Conservation (phyloP, 2,329 filamentous ascomycete genomes). For the Cladosporium sp. region DNA sequence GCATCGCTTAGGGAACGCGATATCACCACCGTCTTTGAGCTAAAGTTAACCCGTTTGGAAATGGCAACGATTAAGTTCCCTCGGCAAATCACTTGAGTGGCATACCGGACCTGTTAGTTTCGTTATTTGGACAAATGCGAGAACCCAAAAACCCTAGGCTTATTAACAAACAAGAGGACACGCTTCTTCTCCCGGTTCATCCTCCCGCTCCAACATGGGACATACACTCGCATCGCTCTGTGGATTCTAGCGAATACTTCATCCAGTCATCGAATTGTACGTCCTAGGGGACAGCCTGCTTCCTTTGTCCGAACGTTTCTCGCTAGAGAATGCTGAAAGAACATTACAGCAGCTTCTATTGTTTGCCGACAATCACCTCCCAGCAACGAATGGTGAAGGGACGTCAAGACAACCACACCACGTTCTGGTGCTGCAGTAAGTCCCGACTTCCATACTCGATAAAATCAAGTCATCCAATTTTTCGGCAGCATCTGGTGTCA, state of each 20-base stretch:
- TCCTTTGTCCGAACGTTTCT: not conserved
- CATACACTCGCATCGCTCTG: not conserved
- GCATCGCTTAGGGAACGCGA: no score
- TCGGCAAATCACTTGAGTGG: no score
- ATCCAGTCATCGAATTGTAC: not conserved
- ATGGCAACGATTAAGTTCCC: no score
- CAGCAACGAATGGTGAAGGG: not conserved
- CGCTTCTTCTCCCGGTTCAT: no score
- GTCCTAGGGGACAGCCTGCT: no score
- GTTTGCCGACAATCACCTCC: not conserved
- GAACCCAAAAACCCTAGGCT: no score
- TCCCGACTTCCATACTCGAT: not conserved
- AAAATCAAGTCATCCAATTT: not conserved
- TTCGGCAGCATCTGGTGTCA: conserved; percentile 2
- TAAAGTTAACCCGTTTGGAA: no score
- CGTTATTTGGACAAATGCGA: no score
- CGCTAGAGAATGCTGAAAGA: not conserved
- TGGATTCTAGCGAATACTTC: conserved; percentile 2
- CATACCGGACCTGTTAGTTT: no score
- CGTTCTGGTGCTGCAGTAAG: conserved; percentile 3
- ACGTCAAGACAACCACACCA: not conserved
- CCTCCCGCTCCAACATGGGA: no score
- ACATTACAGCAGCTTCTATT: not conserved
- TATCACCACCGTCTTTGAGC: no score
- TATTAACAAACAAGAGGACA: no score